Evolutionary conservation across 2,329 filamentous ascomycete genomes (phyloP).

Genomic region (Bertia moriformis): DNA sequence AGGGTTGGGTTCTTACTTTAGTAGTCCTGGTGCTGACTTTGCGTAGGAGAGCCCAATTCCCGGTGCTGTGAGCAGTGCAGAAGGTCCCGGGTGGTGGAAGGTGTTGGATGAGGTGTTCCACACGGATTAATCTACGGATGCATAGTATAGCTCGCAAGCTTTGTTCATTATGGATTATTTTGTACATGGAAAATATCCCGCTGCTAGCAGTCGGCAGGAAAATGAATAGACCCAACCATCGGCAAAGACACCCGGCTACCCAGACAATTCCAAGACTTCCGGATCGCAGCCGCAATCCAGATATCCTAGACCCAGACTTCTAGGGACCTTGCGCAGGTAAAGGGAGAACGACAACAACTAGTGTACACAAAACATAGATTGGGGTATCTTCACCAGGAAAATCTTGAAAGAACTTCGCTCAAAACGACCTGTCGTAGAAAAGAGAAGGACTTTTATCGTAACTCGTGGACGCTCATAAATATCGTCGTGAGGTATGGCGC

Average conservation of each 20-base stretch:
- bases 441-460: background rate
- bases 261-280: background rate
- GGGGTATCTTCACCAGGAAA: background rate
- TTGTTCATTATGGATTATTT: background rate
- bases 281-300: background rate
- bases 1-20: background rate
- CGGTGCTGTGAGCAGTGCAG: constrained; percentile 6
- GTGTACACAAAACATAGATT: background rate
- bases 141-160: too few species aligned
- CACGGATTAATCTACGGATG: background rate
- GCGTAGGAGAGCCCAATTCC: constrained; percentile 5
- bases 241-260: too few species aligned
- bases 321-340: background rate
- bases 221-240: background rate
- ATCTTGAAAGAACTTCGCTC: background rate
- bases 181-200: background rate
- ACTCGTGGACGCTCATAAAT: too few species aligned
- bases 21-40: too few species aligned
- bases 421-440: background rate
- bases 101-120: constrained; percentile 8
- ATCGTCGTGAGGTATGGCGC: too few species aligned
- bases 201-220: background rate
- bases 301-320: background rate
- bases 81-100: constrained; percentile 8
- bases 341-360: background rate